A percentile compares a stretch with the other conserved stretches of the same genome.
phyloP scores from a whole-genome alignment of 257 asterid species.

The Capsicum pubescens region DNA sequence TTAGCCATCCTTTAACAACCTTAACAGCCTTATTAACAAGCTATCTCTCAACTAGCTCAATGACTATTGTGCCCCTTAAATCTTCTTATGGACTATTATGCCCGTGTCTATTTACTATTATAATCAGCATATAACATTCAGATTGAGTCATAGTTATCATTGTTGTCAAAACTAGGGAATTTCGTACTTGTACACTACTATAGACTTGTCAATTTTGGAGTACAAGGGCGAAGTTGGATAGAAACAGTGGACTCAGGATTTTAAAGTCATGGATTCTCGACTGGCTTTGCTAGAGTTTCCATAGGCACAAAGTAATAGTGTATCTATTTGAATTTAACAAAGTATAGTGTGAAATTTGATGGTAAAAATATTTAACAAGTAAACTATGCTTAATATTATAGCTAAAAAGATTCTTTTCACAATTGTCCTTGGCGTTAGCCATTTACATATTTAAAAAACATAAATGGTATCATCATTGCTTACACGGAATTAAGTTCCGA shows the following conservation, averaged over 20 bases:
- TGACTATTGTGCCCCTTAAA: background rate
- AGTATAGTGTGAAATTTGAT: background rate
- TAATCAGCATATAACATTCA: background rate
- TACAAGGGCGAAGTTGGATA: background rate
- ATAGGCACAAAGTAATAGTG: background rate
- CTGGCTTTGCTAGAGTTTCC: background rate
- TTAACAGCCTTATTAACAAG: background rate
- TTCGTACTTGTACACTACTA: background rate
- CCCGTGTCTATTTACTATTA: background rate
- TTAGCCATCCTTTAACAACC: background rate
- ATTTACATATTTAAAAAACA: background rate
- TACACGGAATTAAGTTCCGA: background rate
- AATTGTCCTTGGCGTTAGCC: background rate
- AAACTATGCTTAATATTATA: background rate
- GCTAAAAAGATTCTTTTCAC: background rate
- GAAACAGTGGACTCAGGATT: background rate
- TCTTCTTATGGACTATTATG: background rate
- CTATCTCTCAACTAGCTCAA: background rate
- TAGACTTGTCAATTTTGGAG: conserved; percentile 11
- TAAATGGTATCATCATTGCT: background rate
- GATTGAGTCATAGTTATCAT: background rate
- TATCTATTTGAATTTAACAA: background rate
- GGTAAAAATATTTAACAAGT: background rate
- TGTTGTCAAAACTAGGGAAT: background rate
- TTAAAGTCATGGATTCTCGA: background rate